Evolutionary conservation across 2,329 filamentous ascomycete species (phyloP).

Genomic region (Fusarium incarnatum): DNA sequence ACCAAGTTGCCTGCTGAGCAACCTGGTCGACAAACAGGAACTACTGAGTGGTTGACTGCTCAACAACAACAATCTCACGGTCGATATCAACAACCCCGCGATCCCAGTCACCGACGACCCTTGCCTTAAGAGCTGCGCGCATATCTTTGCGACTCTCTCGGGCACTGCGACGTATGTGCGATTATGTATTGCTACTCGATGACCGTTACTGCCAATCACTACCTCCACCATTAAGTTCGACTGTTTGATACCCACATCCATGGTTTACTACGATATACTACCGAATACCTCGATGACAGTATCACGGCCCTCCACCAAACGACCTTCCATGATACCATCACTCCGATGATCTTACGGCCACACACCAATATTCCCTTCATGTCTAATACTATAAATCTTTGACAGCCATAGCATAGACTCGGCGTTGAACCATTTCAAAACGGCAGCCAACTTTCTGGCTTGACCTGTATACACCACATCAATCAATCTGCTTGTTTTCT

Average conservation of each 20-base stretch:
- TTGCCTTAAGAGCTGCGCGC: constrained; percentile 48
- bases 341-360: constrained; percentile 44
- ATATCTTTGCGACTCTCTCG: constrained; percentile 31
- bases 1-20: constrained; percentile 72
- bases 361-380: constrained; percentile 41
- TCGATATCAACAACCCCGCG: constrained; percentile 59
- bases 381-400: constrained; percentile 46
- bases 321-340: constrained; percentile 43
- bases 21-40: constrained; percentile 63
- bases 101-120: constrained; percentile 57
- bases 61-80: constrained; percentile 58
- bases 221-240: not conserved
- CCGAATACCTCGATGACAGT: constrained; percentile 45
- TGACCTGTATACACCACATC: constrained; percentile 46
- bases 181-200: constrained; percentile 8
- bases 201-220: constrained; percentile 1
- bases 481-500: constrained; percentile 40
- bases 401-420: constrained; percentile 51
- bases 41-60: constrained; percentile 63
- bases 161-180: constrained; percentile 13
- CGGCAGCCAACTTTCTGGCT: constrained; percentile 33
- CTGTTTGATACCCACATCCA: constrained; percentile 24
- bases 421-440: constrained; percentile 47
- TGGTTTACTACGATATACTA: constrained; percentile 35
- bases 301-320: constrained; percentile 34